These are phyloP conservation scores for Zymoseptoria tritici DNA, from an alignment of 2,329 filamentous ascomycete species.

Conservation along the genomic window DNA sequence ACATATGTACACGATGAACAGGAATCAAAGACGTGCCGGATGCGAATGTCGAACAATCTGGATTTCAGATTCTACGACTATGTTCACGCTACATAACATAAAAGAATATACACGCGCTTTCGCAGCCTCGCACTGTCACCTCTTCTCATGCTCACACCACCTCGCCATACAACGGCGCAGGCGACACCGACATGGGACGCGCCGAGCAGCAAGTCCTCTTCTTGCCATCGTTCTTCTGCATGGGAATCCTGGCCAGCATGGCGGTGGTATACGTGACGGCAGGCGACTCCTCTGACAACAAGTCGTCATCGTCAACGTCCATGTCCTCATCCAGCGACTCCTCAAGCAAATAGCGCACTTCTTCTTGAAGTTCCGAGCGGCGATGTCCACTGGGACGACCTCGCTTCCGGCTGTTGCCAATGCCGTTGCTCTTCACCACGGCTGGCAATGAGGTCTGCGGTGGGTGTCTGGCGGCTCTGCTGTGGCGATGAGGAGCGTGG, in stretches of 20 bases:
- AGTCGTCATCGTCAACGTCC: conserved; percentile 21
- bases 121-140: neutral
- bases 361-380: conserved; percentile 29
- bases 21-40: no score
- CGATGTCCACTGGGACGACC: conserved; percentile 21
- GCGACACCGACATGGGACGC: conserved; percentile 19
- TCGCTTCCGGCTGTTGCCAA: conserved; percentile 26
- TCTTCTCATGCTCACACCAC: conserved; percentile 3
- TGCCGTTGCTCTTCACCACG: neutral
- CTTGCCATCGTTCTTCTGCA: conserved; percentile 27
- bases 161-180: conserved; percentile 19
- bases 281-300: conserved; percentile 13
- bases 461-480: conserved; percentile 20
- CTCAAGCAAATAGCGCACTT: conserved; percentile 28
- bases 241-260: conserved; percentile 24
- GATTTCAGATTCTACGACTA: neutral
- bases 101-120: neutral
- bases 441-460: conserved; percentile 8
- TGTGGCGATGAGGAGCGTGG: conserved; percentile 27
- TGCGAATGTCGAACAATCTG: neutral
- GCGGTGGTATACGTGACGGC: conserved; percentile 19
- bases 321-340: conserved; percentile 22
- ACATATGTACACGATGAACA: no score
- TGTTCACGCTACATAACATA: neutral
- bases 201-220: conserved; percentile 29